Percentiles rank a stretch among this genome's conserved stretches.
These are phyloP conservation scores for Prunella vulgaris DNA, from an alignment of 257 asterid genomes.

Conservation along the genomic window DNA sequence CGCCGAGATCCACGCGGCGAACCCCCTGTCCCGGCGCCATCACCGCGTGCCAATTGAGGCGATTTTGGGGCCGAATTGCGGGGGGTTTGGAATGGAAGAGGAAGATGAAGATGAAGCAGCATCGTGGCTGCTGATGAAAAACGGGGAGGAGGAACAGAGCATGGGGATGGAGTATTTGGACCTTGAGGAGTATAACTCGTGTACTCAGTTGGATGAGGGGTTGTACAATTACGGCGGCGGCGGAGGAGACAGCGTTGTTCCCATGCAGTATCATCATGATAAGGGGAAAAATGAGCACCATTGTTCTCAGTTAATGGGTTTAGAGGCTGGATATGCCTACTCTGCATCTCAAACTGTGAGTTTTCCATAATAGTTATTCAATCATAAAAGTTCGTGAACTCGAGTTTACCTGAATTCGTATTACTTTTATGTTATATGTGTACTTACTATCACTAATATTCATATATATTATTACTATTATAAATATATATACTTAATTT, in stretches of 20 bases:
- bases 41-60: slow-evolving; percentile 65
- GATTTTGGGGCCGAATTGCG: slow-evolving; percentile 11
- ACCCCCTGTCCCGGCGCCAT: slow-evolving; percentile 85
- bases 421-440: too few relatives aligned
- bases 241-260: slow-evolving; percentile 52
- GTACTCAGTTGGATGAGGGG: slow-evolving; percentile 30
- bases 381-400: too few relatives aligned
- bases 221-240: slow-evolving; percentile 29
- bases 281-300: slow-evolving; percentile 2
- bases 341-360: slow-evolving; percentile 53
- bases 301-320: neutral
- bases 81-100: neutral
- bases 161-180: slow-evolving; percentile 52
- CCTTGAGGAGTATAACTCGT: slow-evolving; percentile 40
- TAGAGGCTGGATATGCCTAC: slow-evolving; percentile 32
- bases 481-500: too few relatives aligned
- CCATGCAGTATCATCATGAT: slow-evolving; percentile 30
- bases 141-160: slow-evolving; percentile 5
- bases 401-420: too few relatives aligned
- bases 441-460: too few relatives aligned
- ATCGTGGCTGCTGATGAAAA: slow-evolving; percentile 58
- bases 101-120: slow-evolving; percentile 58
- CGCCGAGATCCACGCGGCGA: slow-evolving; percentile 70
- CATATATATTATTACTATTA: too few relatives aligned
- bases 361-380: neutral